Conservation (phyloP, 1,284 basidiomycete species). For the Volvariella volvacea region DNA sequence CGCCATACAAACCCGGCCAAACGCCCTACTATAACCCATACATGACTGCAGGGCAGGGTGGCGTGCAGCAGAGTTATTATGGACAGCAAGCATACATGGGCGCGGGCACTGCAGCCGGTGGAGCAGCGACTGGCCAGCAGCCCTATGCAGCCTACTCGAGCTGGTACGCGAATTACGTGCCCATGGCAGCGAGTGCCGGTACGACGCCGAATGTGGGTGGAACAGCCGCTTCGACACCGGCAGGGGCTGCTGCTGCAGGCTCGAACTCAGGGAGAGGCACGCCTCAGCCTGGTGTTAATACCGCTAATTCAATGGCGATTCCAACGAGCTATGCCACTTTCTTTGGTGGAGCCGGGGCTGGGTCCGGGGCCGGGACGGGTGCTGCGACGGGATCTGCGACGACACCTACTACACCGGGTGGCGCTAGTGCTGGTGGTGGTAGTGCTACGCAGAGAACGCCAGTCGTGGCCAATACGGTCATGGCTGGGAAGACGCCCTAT, state of each 20-base stretch:
- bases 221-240: constrained; percentile 16
- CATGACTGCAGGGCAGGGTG: constrained; percentile 22
- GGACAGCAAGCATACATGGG: constrained; percentile 27
- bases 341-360: constrained; percentile 16
- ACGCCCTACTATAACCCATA: constrained; percentile 22
- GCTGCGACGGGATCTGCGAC: constrained; percentile 10
- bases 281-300: constrained; percentile 32
- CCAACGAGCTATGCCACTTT: constrained; percentile 26
- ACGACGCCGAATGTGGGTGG: constrained; percentile 13
- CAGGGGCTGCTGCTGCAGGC: neutral
- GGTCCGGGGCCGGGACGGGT: constrained; percentile 9
- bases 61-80: constrained; percentile 23
- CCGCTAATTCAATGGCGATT: constrained; percentile 17
- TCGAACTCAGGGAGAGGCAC: constrained; percentile 38
- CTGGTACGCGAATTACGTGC: constrained; percentile 31
- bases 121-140: constrained; percentile 21
- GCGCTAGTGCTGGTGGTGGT: no score
- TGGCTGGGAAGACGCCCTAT: constrained; percentile 13
- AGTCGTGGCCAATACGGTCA: constrained; percentile 41
- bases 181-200: constrained; percentile 14
- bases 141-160: constrained; percentile 26
- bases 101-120: constrained; percentile 9
- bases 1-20: constrained; percentile 27
- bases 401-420: constrained; percentile 8
- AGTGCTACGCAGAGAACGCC: constrained; percentile 19